phyloP scores from a whole-genome alignment of 352 stramenopile species.

The Pythium monospermum region DNA sequence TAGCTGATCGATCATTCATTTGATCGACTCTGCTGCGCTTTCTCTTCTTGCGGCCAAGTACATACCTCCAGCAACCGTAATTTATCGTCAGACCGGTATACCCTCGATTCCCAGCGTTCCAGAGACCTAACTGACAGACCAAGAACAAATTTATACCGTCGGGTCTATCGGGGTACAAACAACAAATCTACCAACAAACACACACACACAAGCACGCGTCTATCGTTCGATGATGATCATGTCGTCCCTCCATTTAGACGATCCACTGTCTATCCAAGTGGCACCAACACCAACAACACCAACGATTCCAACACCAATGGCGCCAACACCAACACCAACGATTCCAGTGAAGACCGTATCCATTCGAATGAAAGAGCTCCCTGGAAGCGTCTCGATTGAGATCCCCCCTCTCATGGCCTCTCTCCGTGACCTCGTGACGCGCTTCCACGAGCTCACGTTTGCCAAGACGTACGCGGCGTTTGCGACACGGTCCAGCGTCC shows the following conservation, averaged over 20 bases:
- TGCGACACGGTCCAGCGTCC: constrained; percentile 34
- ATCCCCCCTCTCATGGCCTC: constrained; percentile 29
- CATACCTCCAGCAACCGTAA: constrained; percentile 1
- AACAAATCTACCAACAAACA: constrained; percentile 4
- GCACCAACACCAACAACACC: no score
- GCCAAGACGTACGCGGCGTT: constrained; percentile 67
- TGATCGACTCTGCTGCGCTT: no score
- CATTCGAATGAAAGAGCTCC: constrained; percentile 69
- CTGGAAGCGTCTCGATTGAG: constrained; percentile 51
- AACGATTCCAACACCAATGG: no score
- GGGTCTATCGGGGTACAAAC: no score
- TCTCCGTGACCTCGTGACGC: constrained; percentile 48
- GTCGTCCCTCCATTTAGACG: constrained; percentile 21
- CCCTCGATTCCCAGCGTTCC: not conserved
- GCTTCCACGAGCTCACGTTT: constrained; percentile 71
- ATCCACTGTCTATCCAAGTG: constrained; percentile 44
- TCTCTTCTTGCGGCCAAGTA: constrained; percentile 19
- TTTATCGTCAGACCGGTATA: constrained; percentile 10
- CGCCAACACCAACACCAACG: constrained; percentile 10
- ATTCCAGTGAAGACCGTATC: constrained; percentile 33
- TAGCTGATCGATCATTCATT: no score
- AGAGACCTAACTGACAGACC: no score
- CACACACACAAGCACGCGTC: not conserved
- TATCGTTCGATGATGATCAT: constrained; percentile 47
- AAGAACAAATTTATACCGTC: no score